Evolutionary conservation across 1,284 basidiomycete species (phyloP), one percentile per base, ranked within the genome.

Genomic region (Schizophyllum amplum): DNA sequence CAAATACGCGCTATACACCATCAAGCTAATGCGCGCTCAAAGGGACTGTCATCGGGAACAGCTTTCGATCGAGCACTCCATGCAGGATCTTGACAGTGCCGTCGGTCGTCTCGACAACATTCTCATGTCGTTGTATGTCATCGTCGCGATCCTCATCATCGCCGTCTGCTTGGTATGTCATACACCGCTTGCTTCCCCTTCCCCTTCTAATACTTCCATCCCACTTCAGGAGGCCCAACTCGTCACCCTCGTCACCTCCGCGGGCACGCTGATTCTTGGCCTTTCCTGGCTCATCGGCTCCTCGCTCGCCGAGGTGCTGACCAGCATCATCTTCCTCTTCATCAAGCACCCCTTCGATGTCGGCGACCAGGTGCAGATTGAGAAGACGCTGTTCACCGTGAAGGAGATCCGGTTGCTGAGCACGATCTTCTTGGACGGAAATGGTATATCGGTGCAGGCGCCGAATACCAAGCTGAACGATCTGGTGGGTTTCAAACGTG

Each of bases 81-180:
- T 98, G 92, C 81, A 86, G 47, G 93, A 96, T 69, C 76, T 96
- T 55, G 94, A 97, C 70, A 92, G 90, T 59, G 94, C 92, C 4
- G 91, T 94, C 25, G 85, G 88, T 23, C 78, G 90, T 52, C 69
- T 91, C 61, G 87, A 90, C 66, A 87, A 88, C 63, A 88, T 90
- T 59, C 70, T 86, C 55, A 86, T 87, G 81, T 78, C 74, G 53
- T 66, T 86, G 17, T 86, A 87, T 69, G 71, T 86, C 26, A 72
- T 90, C 57, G 79, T 92, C 52, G 84, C 83, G 24, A 72, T 82
- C 52, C 71, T 94, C 53, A 87, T 95, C 65, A 78, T 92, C 56
- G 87, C 90, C 20, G 83, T 90, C 26, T 81, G 83, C 55, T 71
- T 92, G 67, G 84, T 83, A 57, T 60, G 78, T 71, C 48, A n/a